Conservation (phyloP, 1,284 basidiomycete genomes). For the Fomitopsis palustris region DNA sequence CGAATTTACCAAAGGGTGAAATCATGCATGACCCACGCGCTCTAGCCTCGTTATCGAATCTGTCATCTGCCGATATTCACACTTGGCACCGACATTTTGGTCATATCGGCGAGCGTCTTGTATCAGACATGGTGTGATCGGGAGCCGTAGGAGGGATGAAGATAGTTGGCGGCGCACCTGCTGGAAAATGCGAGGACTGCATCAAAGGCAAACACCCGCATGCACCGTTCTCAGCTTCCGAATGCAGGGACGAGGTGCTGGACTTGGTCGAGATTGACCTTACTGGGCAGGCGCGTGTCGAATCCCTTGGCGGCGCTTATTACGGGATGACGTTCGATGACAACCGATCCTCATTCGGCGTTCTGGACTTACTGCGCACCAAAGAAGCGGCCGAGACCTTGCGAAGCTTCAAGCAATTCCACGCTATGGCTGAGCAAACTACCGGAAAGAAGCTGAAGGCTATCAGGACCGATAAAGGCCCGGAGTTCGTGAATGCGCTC, state of each 20-base stretch:
- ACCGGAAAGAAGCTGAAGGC: neutral
- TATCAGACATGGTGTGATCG: neutral
- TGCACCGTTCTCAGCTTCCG: slow-evolving; percentile 24
- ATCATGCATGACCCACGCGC: neutral
- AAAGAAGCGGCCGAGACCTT: slow-evolving; percentile 19
- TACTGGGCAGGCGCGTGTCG: slow-evolving; percentile 29
- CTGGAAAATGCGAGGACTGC: slow-evolving; percentile 21
- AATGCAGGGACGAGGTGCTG: slow-evolving; percentile 24
- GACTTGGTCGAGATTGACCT: slow-evolving; percentile 29
- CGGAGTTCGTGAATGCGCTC: slow-evolving; percentile 5
- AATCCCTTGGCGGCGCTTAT: slow-evolving; percentile 14
- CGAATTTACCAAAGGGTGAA: neutral
- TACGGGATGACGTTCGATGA: slow-evolving; percentile 26
- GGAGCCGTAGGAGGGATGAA: neutral
- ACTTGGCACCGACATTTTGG: slow-evolving; percentile 1
- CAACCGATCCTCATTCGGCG: slow-evolving; percentile 11
- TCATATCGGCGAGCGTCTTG: neutral
- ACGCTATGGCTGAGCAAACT: slow-evolving; percentile 10
- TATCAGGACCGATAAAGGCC: slow-evolving; percentile 6
- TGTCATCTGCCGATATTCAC: neutral
- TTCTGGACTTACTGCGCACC: slow-evolving; percentile 14
- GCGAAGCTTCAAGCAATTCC: slow-evolving; percentile 18
- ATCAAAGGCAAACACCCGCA: slow-evolving; percentile 27
- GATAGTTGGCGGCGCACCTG: neutral
- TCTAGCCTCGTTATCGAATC: neutral